Conservation (phyloP, 2,329 filamentous ascomycete genomes). For the Colletotrichum tabaci region DNA sequence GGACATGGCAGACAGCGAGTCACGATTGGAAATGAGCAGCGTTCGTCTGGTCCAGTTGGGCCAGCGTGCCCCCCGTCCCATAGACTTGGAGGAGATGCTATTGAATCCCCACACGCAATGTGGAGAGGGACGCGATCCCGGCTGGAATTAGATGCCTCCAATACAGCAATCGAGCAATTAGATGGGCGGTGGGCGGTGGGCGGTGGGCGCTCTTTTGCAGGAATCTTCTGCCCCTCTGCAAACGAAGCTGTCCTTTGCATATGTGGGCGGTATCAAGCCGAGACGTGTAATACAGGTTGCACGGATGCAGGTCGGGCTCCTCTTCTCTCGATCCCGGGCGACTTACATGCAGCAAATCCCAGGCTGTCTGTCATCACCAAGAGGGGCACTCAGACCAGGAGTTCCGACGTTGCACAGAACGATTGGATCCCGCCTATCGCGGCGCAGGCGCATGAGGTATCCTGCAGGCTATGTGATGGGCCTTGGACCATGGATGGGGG, state of each 20-base stretch:
- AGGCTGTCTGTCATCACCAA: conserved; percentile 34
- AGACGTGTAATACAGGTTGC: neutral
- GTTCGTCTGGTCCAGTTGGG: conserved; percentile 37
- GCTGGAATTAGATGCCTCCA: conserved; percentile 13
- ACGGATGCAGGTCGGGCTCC: conserved; percentile 1
- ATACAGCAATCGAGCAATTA: conserved; percentile 39
- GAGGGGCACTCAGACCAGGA: conserved; percentile 41
- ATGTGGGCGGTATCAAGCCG: too few species aligned
- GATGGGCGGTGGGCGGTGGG: conserved; percentile 6
- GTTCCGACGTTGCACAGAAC: conserved; percentile 41
- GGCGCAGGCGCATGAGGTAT: conserved; percentile 36
- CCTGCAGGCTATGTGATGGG: conserved; percentile 15
- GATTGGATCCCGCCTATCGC: conserved; percentile 40
- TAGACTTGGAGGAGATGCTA: conserved; percentile 11
- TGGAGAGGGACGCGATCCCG: conserved; percentile 26
- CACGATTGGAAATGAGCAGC: conserved; percentile 40
- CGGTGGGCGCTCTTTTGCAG: conserved; percentile 21
- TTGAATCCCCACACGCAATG: conserved; percentile 17
- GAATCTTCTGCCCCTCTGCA: neutral
- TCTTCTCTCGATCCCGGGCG: conserved; percentile 14
- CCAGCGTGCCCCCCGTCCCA: neutral
- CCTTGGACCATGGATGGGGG: conserved; percentile 10
- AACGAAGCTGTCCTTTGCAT: neutral
- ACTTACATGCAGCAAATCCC: conserved; percentile 26
- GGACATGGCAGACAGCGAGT: conserved; percentile 27